A percentile compares a stretch with the other conserved stretches of the same genome.
These are phyloP conservation scores for Comarum palustre DNA, from an alignment of 306 rosid species.

Conservation along the genomic window DNA sequence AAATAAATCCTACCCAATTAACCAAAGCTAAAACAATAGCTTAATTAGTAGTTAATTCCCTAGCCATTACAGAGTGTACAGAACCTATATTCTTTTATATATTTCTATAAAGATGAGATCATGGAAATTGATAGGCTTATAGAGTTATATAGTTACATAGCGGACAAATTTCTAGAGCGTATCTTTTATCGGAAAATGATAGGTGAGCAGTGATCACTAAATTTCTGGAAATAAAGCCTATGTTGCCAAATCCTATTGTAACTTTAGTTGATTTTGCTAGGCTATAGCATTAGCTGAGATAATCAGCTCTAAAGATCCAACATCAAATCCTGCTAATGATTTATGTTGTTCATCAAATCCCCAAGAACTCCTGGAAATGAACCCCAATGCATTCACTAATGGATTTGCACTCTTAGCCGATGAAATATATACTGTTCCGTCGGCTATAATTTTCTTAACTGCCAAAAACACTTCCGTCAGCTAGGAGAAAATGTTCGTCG, in stretches of 20 bases:
- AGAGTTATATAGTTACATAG: background rate
- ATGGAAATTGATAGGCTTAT: conserved; percentile 16
- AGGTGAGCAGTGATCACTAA: conserved; percentile 8
- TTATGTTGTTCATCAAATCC: background rate
- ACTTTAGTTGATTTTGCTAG: conserved; percentile 1
- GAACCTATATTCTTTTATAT: background rate
- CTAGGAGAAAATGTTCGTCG: no score
- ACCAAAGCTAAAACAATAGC: background rate
- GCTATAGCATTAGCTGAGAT: background rate
- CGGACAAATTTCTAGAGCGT: conserved; percentile 18
- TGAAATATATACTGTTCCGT: no score
- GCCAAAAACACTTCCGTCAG: no score
- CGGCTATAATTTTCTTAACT: no score
- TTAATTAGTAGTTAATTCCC: background rate
- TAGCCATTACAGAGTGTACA: background rate
- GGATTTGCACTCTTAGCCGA: no score
- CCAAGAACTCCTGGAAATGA: background rate
- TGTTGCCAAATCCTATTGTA: conserved; percentile 12
- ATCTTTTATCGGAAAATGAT: conserved; percentile 26
- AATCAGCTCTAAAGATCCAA: background rate
- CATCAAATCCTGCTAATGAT: background rate
- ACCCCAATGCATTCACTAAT: no score
- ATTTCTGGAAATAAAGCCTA: conserved; percentile 8
- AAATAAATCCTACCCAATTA: background rate
- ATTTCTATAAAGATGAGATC: background rate